Percentiles rank a stretch among this genome's conserved stretches.
Evolutionary conservation across 345 rosid species (phyloP).

Genomic region (Eucalyptus globulus): DNA sequence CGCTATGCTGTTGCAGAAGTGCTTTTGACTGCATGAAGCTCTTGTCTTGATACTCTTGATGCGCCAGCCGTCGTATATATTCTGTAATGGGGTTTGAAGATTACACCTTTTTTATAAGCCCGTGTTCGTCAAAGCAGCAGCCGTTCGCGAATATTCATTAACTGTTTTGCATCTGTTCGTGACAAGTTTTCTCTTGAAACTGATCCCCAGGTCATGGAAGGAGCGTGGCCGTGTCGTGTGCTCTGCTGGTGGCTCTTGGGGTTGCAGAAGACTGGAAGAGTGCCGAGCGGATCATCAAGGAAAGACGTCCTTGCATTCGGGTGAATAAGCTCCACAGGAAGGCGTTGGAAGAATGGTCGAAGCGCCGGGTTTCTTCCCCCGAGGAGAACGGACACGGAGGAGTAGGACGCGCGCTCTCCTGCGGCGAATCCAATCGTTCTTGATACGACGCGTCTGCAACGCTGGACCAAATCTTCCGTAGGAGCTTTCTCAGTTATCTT

Average conservation of each 20-base stretch:
- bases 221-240: constrained; percentile 63
- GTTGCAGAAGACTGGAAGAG: constrained; percentile 53
- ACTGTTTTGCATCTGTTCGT: neutral
- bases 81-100: neutral
- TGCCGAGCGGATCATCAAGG: constrained; percentile 40
- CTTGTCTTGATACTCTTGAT: too few relatives aligned
- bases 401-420: neutral
- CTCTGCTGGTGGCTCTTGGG: constrained; percentile 47
- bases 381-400: neutral
- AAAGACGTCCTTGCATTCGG: constrained; percentile 33
- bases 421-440: neutral
- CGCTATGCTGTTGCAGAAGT: neutral
- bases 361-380: constrained; percentile 20
- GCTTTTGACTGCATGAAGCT: neutral
- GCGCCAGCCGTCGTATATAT: neutral
- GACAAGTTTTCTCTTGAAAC: neutral
- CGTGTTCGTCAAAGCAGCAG: neutral
- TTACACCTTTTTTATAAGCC: neutral
- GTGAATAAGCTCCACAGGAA: constrained; percentile 39
- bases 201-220: constrained; percentile 54
- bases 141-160: neutral
- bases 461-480: neutral
- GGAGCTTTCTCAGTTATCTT: neutral
- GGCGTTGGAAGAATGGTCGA: constrained; percentile 60
- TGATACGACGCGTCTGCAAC: neutral